phyloP scores from a whole-genome alignment of 2,329 filamentous ascomycete genomes.

The Sporothrix luriei region DNA sequence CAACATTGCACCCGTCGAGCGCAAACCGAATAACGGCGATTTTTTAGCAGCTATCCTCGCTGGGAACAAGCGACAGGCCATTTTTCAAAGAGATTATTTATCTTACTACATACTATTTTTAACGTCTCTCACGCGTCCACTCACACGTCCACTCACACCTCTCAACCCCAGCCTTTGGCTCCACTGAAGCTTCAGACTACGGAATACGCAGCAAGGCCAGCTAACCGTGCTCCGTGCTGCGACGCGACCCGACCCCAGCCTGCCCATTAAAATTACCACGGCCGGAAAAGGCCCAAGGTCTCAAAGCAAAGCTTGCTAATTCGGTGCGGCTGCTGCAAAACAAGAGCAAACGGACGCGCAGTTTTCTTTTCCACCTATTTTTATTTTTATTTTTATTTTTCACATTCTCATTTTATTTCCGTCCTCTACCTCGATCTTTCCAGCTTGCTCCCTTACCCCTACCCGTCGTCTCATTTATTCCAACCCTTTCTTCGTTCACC shows the following conservation, averaged over 20 bases:
- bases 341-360: slow-evolving; percentile 17
- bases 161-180: slow-evolving; percentile 20
- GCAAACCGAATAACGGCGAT: background rate
- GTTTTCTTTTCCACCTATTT: background rate
- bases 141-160: background rate
- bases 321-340: background rate
- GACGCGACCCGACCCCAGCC: slow-evolving; percentile 15
- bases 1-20: background rate
- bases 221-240: slow-evolving; percentile 20
- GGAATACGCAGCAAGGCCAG: slow-evolving; percentile 10
- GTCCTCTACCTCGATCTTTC: background rate
- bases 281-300: background rate
- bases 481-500: background rate
- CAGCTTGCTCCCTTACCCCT: background rate
- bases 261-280: slow-evolving; percentile 24
- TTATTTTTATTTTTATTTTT: background rate
- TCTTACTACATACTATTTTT: slow-evolving; percentile 16
- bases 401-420: background rate
- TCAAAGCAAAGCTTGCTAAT: slow-evolving; percentile 13
- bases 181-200: slow-evolving; percentile 24
- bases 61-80: background rate
- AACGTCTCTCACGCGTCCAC: background rate
- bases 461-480: background rate
- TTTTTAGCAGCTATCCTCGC: slow-evolving; percentile 10
- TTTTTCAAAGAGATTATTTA: slow-evolving; percentile 15